Conservation (phyloP, 2,329 filamentous ascomycete species). For the Septoria linicola region DNA sequence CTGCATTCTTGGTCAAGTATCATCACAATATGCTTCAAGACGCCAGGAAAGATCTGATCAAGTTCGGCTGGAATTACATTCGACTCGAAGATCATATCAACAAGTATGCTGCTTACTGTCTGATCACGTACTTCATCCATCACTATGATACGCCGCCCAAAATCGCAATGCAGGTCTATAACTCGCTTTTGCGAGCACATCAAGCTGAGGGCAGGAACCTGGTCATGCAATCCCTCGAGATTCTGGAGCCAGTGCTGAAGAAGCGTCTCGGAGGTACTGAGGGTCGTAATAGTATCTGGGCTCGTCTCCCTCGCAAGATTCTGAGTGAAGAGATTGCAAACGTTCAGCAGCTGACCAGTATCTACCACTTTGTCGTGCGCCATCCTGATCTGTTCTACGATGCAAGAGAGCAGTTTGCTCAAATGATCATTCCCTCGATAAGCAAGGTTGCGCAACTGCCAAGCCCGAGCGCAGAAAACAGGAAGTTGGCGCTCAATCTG, state of each 20-base stretch:
- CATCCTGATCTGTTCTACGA: conserved; percentile 95
- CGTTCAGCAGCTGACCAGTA: conserved; percentile 90
- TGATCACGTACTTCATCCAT: conserved; percentile 96
- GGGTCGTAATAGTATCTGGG: conserved; percentile 77
- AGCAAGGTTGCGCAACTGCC: conserved; percentile 82
- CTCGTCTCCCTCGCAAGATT: conserved; percentile 84
- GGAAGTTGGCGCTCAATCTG: conserved; percentile 85
- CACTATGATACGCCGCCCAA: conserved; percentile 95
- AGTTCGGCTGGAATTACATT: conserved; percentile 99
- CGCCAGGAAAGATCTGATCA: conserved; percentile 94
- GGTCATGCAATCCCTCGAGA: conserved; percentile 89
- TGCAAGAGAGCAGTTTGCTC: conserved; percentile 84
- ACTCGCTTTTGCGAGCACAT: conserved; percentile 84
- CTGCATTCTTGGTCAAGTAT: conserved; percentile 92
- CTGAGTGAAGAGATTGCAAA: conserved; percentile 93
- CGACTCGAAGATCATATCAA: conserved; percentile 98
- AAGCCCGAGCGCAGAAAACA: conserved; percentile 84
- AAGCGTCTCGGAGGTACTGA: conserved; percentile 76
- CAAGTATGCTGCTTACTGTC: conserved; percentile 95
- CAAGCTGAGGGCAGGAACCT: conserved; percentile 91
- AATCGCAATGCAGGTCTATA: conserved; percentile 93
- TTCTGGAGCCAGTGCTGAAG: conserved; percentile 90
- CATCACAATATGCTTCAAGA: conserved; percentile 85
- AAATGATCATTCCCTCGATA: conserved; percentile 83
- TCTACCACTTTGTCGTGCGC: conserved; percentile 93